These are phyloP conservation scores for Heterobasidion occidentale DNA, from an alignment of 1,284 basidiomycete species.

Conservation along the genomic window DNA sequence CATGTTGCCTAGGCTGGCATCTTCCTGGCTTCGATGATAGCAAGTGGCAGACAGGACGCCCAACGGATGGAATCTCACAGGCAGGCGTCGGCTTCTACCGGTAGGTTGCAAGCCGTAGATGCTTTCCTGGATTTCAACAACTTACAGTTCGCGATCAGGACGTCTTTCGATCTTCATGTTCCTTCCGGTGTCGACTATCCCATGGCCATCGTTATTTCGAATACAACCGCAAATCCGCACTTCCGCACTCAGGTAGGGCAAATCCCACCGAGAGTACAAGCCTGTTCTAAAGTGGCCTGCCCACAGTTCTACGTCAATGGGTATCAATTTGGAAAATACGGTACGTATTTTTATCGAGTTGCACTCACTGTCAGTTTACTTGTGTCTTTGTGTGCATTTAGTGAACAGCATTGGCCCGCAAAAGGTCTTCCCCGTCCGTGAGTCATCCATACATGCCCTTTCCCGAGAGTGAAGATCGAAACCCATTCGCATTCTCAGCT, in stretches of 20 bases:
- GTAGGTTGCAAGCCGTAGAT: not conserved
- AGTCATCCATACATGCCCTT: not conserved
- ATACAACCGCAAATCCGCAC: not conserved
- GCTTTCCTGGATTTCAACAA: not conserved
- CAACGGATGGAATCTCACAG: not conserved
- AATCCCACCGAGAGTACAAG: not conserved
- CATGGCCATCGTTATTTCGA: not conserved
- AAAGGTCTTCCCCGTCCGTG: not conserved
- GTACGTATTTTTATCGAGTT: not conserved
- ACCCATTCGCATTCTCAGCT: not conserved
- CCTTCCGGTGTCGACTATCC: not conserved
- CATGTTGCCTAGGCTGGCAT: not conserved
- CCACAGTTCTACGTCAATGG: not conserved
- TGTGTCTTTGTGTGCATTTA: not conserved
- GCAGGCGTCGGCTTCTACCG: not conserved
- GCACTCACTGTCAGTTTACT: not conserved
- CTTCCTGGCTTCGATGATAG: not conserved
- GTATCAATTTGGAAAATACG: not conserved
- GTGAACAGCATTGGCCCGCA: not conserved
- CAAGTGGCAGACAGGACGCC: not conserved
- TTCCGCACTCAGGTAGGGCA: not conserved
- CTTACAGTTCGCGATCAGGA: not conserved
- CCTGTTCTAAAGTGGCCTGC: not conserved
- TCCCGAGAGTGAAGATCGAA: not conserved
- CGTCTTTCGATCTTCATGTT: not conserved